Conservation (phyloP, 177 flowering plant genomes). For the Tripterygium wilfordii region DNA sequence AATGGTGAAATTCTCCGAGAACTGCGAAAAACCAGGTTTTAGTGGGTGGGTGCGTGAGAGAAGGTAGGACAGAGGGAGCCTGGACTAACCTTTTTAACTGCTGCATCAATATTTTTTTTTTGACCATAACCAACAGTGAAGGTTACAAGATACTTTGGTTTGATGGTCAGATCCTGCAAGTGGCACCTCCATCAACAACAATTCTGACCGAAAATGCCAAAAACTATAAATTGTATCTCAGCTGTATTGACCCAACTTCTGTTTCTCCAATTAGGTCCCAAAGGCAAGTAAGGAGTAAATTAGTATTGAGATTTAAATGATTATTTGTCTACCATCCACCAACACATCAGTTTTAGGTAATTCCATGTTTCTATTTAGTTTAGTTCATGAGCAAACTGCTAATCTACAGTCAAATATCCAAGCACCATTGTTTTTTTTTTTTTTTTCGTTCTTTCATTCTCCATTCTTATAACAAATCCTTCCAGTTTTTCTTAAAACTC, state of each 20-base stretch:
- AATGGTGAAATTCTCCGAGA: conserved; percentile 64
- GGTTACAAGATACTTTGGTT: conserved; percentile 60
- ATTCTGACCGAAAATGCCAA: background rate
- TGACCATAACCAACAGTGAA: conserved; percentile 66
- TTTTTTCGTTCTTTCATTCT: too few relatives aligned
- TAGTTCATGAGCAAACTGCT: too few relatives aligned
- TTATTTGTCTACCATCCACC: too few relatives aligned
- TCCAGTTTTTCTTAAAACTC: too few relatives aligned
- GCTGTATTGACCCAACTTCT: too few relatives aligned
- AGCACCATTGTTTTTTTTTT: too few relatives aligned
- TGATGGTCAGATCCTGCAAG: conserved; percentile 52
- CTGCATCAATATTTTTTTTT: conserved; percentile 53
- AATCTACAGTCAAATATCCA: too few relatives aligned
- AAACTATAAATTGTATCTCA: too few relatives aligned
- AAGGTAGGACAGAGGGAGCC: background rate
- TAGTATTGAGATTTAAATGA: too few relatives aligned
- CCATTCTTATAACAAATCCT: too few relatives aligned
- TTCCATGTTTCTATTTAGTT: background rate
- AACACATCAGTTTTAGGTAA: background rate
- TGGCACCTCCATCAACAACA: conserved; percentile 7
- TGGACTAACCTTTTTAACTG: conserved; percentile 49
- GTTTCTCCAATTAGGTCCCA: too few relatives aligned
- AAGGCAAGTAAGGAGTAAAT: too few relatives aligned
- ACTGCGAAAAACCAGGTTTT: conserved; percentile 25
- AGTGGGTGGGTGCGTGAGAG: background rate